Evolutionary conservation across 345 rosid species (phyloP).

Genomic region (Anacardium occidentale): DNA sequence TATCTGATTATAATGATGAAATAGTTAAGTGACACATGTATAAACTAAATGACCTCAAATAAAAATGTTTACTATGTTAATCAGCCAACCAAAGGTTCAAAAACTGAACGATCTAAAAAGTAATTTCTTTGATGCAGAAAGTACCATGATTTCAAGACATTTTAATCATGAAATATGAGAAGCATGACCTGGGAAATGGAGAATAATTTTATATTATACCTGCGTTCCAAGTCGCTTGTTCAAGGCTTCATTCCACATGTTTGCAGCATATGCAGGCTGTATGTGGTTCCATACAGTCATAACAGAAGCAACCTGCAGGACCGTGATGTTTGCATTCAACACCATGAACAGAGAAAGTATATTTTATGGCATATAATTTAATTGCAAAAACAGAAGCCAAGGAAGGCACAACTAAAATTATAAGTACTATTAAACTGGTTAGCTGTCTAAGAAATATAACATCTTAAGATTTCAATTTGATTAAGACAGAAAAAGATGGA

Average conservation of each 20-base stretch:
- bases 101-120: background rate
- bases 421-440: background rate
- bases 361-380: slow-evolving; percentile 4
- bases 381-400: background rate
- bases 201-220: slow-evolving; percentile 36
- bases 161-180: background rate
- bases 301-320: slow-evolving; percentile 83
- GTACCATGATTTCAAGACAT: background rate
- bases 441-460: too few relatives aligned
- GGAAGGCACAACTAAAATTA: background rate
- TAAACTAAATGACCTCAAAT: too few relatives aligned
- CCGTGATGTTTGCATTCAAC: slow-evolving; percentile 17
- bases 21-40: background rate
- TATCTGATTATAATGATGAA: background rate
- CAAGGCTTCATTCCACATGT: slow-evolving; percentile 93
- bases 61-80: background rate
- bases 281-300: slow-evolving; percentile 93
- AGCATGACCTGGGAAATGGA: background rate
- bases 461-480: too few relatives aligned
- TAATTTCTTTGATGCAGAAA: background rate
- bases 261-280: slow-evolving; percentile 91
- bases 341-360: background rate
- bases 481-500: too few relatives aligned
- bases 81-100: background rate
- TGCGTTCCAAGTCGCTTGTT: slow-evolving; percentile 91